Evolutionary conservation across 257 asterid genomes (phyloP).

Genomic region (Gentiana straminea): DNA sequence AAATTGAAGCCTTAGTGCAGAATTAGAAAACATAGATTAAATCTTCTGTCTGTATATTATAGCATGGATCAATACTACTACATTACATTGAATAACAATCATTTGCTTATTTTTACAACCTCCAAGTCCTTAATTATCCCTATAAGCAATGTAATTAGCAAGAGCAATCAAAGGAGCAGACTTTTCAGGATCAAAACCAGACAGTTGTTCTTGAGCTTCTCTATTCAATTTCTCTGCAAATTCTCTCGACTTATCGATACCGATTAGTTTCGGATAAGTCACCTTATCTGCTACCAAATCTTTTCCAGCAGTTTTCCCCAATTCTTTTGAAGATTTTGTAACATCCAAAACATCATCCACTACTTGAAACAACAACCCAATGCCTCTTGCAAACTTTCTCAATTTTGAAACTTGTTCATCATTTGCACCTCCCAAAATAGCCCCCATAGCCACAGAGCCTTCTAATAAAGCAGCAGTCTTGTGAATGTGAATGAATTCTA

Average conservation of each 20-base stretch:
- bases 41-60: too few species aligned
- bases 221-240: constrained; percentile 41
- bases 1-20: too few species aligned
- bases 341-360: too few species aligned
- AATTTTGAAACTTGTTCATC: not conserved
- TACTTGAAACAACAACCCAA: constrained; percentile 41
- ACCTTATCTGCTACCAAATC: constrained; percentile 38
- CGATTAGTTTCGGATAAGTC: constrained; percentile 51
- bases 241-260: constrained; percentile 46
- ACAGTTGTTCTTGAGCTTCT: constrained; percentile 44
- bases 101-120: not conserved
- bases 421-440: not conserved
- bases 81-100: too few species aligned
- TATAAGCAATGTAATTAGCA: constrained; percentile 47
- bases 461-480: constrained; percentile 33
- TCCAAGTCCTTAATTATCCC: constrained; percentile 15
- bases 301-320: too few species aligned
- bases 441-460: not conserved
- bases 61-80: too few species aligned
- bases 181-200: constrained; percentile 30
- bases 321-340: too few species aligned
- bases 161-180: constrained; percentile 53
- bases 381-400: constrained; percentile 7
- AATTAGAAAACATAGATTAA: too few species aligned
- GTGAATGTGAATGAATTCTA: constrained; percentile 36